phyloP scores from a whole-genome alignment of 495 filamentous ascomycete species.

The Podospora fimiseda region DNA sequence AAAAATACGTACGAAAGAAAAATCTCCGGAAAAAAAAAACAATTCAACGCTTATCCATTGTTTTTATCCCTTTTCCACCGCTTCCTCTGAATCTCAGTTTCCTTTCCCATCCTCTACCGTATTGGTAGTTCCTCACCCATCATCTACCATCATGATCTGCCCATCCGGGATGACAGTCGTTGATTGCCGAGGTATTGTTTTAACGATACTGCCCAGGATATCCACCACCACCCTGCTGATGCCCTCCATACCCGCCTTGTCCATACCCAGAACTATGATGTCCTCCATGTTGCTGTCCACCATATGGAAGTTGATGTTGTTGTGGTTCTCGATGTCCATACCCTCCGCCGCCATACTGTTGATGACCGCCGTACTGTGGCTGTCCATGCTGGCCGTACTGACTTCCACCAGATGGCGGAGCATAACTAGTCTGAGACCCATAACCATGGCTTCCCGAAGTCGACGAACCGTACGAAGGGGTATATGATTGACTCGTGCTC shows the following conservation, averaged over 20 bases:
- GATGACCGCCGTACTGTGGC: slow-evolving; percentile 19
- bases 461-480: slow-evolving; percentile 11
- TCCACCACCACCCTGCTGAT: slow-evolving; percentile 4
- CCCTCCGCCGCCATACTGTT: slow-evolving; percentile 6
- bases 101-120: no score
- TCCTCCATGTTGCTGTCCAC: not conserved
- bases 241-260: no score
- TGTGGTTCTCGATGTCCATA: not conserved
- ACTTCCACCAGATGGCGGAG: slow-evolving; percentile 21
- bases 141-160: no score
- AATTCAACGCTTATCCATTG: no score
- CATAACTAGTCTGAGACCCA: no score
- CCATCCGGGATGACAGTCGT: no score
- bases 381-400: slow-evolving; percentile 21
- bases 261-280: slow-evolving; percentile 10
- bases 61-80: no score
- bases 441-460: slow-evolving; percentile 3
- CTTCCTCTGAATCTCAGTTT: no score
- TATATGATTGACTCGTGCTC: slow-evolving; percentile 3
- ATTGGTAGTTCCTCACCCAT: no score
- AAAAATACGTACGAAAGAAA: no score
- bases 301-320: slow-evolving; percentile 14
- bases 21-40: no score
- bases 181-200: not conserved
- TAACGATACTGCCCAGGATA: slow-evolving; percentile 7